Base-by-base conservation (phyloP, 169 alveolate genomes). In the Eimeria tenella region DNA sequence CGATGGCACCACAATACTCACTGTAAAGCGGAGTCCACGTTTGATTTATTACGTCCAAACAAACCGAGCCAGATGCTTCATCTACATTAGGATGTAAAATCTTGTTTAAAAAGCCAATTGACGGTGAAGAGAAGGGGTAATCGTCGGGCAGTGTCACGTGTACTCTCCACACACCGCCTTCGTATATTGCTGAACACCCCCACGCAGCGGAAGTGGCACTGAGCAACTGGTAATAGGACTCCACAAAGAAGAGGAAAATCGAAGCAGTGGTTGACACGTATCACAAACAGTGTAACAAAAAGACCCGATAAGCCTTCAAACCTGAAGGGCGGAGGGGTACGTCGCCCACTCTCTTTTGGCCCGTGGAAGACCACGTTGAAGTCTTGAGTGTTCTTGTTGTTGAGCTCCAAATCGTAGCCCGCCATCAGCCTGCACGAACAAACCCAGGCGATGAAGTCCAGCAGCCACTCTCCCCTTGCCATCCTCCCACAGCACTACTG, bases 11-110 rank as follows among this genome's bases (percentile, higher is more conserved):
- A 68, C 68, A 58, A 17, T 82, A 75, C 97, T 88, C 62, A 97
- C 98, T 96, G 97, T 97, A 98, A 96, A 98, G 97, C 0, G 99
- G 99, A 49, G 99, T 98, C 99, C 99, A 99, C n/a, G 99, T 98
- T 94, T 98, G 98, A 95, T 98, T 99, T 79, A 99, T 98, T 31
- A 94, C 99, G 95, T 99, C 99, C 60, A 99, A 96, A 91, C 99
- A 99, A 50, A 99, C 99, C 13, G 99, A 97, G 42, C 99, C 99
- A 25, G 99, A 98, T 6, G 99, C 98, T 94, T 98, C 99, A 95
- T 99, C 99, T 23, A 98, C 99, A 93, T 99, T 99, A 2, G 99
- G 99, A 94, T 98, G 99, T 73, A 96, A 97, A 31, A 98, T 97
- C 94, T 97, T 98, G 95, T 98, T 98, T 58, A 96, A 93, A 95